Evolutionary conservation across 192 early-diverging fungal genomes (phyloP).

Genomic region (Coemansia sp.): DNA sequence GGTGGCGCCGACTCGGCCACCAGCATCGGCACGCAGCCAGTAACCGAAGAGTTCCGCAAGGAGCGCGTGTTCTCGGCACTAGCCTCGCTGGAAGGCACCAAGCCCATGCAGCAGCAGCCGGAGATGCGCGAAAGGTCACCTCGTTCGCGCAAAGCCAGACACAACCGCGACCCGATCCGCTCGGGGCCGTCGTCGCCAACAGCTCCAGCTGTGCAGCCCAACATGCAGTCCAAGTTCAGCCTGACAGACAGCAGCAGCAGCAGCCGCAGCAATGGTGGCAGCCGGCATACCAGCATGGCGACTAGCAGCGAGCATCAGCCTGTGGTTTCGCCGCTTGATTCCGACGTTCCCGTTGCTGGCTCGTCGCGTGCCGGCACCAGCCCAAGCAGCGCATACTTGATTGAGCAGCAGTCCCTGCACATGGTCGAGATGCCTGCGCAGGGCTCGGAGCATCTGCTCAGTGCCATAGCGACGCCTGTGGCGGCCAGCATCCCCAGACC

Average conservation of each 20-base stretch:
- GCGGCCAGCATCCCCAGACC: neutral
- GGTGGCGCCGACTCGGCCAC: neutral
- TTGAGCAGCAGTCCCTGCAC: neutral
- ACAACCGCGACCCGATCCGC: slow-evolving; percentile 27
- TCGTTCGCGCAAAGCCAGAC: slow-evolving; percentile 17
- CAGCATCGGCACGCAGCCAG: neutral
- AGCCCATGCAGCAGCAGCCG: neutral
- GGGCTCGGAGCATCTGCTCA: slow-evolving; percentile 1
- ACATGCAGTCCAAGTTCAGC: slow-evolving; percentile 11
- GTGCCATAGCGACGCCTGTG: slow-evolving; percentile 2
- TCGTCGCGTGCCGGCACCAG: neutral
- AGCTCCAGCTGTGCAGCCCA: slow-evolving; percentile 2
- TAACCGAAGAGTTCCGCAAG: slow-evolving; percentile 18
- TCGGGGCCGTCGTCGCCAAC: slow-evolving; percentile 12
- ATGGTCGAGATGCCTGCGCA: neutral
- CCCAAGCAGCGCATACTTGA: neutral
- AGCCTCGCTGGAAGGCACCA: slow-evolving; percentile 33
- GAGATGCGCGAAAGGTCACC: slow-evolving; percentile 11
- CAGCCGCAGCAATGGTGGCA: neutral
- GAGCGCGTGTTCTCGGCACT: slow-evolving; percentile 23
- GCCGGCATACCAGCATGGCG: neutral
- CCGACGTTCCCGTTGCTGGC: neutral
- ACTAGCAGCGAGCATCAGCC: neutral
- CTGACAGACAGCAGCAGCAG: slow-evolving; percentile 11
- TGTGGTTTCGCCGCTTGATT: neutral